phyloP scores from a whole-genome alignment of 75 land plant species.

The Selaginella tamariscina region DNA sequence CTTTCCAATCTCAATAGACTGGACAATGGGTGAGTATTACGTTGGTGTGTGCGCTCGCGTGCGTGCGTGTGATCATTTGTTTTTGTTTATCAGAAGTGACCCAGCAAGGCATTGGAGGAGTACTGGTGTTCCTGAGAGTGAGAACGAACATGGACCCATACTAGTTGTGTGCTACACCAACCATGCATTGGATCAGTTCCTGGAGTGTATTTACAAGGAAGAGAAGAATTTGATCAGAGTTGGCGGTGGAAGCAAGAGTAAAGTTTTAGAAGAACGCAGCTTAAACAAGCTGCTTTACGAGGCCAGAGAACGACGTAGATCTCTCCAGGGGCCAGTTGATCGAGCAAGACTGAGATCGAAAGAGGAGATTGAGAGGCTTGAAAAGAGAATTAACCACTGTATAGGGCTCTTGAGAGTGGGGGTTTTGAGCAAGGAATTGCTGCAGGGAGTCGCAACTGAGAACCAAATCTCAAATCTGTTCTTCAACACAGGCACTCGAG shows the following conservation, averaged over 20 bases:
- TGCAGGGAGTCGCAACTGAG: slow-evolving; percentile 12
- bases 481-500: neutral
- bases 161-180: slow-evolving; percentile 25
- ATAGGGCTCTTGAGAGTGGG: neutral
- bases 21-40: too few relatives aligned
- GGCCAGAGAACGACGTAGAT: neutral
- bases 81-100: neutral
- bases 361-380: neutral
- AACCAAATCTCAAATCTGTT: slow-evolving; percentile 6
- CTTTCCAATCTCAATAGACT: neutral
- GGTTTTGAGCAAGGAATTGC: neutral
- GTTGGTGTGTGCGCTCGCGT: too few relatives aligned
- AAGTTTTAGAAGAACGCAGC: neutral
- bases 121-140: too few relatives aligned
- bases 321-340: neutral
- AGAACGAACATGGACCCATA: slow-evolving; percentile 14
- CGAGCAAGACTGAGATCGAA: neutral
- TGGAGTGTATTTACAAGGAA: slow-evolving; percentile 12
- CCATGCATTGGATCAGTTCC: slow-evolving; percentile 29
- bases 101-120: neutral
- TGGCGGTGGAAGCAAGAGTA: slow-evolving; percentile 14
- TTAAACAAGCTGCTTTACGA: slow-evolving; percentile 4
- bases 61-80: too few relatives aligned
- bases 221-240: slow-evolving; percentile 18
- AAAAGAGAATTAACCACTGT: neutral